Percentiles rank a stretch among this genome's conserved stretches.
Evolutionary conservation across 2,329 filamentous ascomycete species (phyloP).

Genomic region (Colletotrichum coccodes): DNA sequence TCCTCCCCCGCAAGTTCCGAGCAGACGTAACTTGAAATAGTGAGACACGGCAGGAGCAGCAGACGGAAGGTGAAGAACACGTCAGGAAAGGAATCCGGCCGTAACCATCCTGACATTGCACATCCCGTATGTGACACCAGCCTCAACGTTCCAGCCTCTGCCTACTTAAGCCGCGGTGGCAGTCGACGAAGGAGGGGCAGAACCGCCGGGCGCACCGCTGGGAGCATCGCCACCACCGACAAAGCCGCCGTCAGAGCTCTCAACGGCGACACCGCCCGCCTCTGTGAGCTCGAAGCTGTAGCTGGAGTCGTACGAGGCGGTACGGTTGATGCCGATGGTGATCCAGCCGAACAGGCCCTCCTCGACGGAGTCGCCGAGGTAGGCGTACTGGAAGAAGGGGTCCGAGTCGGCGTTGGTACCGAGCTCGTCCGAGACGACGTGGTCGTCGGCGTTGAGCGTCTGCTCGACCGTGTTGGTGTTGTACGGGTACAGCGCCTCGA

Average conservation of each 20-base stretch:
- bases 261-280: slow-evolving; percentile 9
- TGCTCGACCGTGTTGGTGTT: slow-evolving; percentile 17
- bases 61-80: too few species aligned
- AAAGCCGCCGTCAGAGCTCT: background rate
- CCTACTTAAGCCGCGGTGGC: background rate
- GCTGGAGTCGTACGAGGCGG: slow-evolving; percentile 11
- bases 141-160: too few species aligned
- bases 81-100: background rate
- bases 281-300: slow-evolving; percentile 8
- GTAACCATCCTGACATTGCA: background rate
- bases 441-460: slow-evolving; percentile 47
- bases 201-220: slow-evolving; percentile 19
- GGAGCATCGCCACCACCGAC: background rate
- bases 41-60: background rate
- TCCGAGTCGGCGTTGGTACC: slow-evolving; percentile 57
- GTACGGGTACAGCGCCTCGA: slow-evolving; percentile 25
- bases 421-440: slow-evolving; percentile 52
- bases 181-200: background rate
- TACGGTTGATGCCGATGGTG: slow-evolving; percentile 50
- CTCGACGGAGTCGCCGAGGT: slow-evolving; percentile 56
- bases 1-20: too few species aligned
- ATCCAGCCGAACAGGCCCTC: slow-evolving; percentile 62
- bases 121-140: too few species aligned
- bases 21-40: too few species aligned
- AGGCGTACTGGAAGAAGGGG: slow-evolving; percentile 62